Conservation (phyloP, 768 basidiomycete genomes). For the Kwoniella bestiolae region DNA sequence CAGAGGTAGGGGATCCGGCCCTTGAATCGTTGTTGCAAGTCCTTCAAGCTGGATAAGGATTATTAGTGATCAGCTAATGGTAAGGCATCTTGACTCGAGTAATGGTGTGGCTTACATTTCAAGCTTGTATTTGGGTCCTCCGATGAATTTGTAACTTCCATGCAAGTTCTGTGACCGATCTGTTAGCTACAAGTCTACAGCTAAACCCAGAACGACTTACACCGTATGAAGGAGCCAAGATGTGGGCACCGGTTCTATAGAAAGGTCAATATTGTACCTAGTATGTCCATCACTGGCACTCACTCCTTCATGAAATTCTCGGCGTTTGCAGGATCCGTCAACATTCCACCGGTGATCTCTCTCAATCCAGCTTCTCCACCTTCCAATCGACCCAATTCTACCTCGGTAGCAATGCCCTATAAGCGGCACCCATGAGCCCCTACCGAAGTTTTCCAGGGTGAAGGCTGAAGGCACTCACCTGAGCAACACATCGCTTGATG, state of each 20-base stretch:
- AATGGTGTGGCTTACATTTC: no score
- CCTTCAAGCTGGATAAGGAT: conserved; percentile 12
- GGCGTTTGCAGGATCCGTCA: conserved; percentile 56
- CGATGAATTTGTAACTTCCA: conserved; percentile 55
- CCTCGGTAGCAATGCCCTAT: conserved; percentile 56
- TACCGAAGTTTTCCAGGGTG: background rate
- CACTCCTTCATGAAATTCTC: conserved; percentile 56
- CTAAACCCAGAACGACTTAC: conserved; percentile 4
- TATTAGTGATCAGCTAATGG: conserved; percentile 1
- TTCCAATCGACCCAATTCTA: conserved; percentile 58
- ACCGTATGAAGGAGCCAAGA: conserved; percentile 57
- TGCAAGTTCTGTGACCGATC: conserved; percentile 46
- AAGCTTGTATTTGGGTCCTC: conserved; percentile 51
- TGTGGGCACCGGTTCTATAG: conserved; percentile 54
- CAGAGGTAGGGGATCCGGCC: conserved; percentile 46
- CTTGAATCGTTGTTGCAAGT: conserved; percentile 42
- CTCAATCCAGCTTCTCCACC: conserved; percentile 55
- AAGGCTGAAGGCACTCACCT: background rate
- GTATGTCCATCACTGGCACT: conserved; percentile 2
- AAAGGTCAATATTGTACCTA: background rate
- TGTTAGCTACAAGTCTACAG: background rate
- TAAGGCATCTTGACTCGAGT: no score
- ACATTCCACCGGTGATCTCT: conserved; percentile 55
- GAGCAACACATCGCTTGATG: conserved; percentile 55
- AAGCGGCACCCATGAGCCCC: background rate